Percentiles rank a stretch among this genome's conserved stretches.
Conservation (phyloP, 495 filamentous ascomycete genomes). For the Penicillium taxi region DNA sequence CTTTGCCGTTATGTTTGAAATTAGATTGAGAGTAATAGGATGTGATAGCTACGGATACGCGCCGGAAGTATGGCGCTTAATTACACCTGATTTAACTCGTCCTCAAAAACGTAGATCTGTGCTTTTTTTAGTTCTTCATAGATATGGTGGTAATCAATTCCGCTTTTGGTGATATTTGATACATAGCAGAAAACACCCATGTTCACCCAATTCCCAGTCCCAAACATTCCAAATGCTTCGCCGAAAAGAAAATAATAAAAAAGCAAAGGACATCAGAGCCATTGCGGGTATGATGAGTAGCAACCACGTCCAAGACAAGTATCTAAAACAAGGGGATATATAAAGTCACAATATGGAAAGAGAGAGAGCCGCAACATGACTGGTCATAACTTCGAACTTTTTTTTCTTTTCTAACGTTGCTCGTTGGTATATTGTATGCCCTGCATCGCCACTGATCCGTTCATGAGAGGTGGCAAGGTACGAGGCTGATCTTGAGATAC, state of each 20-base stretch:
- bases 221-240: too few relatives aligned
- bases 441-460: constrained; percentile 48
- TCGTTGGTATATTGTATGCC: constrained; percentile 50
- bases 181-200: constrained; percentile 5
- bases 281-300: constrained; percentile 23
- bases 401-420: constrained; percentile 25
- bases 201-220: constrained; percentile 10
- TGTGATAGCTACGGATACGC: too few relatives aligned
- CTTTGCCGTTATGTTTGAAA: too few relatives aligned
- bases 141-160: too few relatives aligned
- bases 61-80: too few relatives aligned
- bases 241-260: constrained; percentile 8
- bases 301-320: constrained; percentile 15
- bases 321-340: constrained; percentile 18
- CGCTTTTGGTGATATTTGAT: constrained; percentile 18
- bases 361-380: constrained; percentile 17
- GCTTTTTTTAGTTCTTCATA: constrained; percentile 4
- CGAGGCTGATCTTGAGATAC: constrained; percentile 38
- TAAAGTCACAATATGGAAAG: constrained; percentile 15
- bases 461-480: constrained; percentile 45
- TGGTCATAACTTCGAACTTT: constrained; percentile 18
- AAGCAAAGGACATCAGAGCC: constrained; percentile 9
- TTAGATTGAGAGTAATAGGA: too few relatives aligned
- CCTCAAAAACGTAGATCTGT: too few relatives aligned
- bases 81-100: too few relatives aligned